Conservation (phyloP, 1,284 basidiomycete species). For the Pyrrhoderma lamaoense region DNA sequence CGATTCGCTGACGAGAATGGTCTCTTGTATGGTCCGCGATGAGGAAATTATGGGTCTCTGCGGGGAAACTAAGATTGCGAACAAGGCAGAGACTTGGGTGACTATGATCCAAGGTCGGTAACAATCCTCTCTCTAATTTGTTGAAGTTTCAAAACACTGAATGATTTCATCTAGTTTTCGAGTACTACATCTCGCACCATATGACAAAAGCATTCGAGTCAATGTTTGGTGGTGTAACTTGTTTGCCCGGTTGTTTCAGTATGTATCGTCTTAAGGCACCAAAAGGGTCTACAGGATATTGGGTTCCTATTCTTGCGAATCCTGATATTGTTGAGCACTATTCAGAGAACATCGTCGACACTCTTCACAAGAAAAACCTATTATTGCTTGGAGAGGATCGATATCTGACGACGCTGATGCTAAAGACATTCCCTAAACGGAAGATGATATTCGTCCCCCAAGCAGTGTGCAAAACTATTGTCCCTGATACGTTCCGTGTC, state of each 20-base stretch:
- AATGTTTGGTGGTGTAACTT: constrained; percentile 99
- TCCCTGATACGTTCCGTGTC: constrained; percentile 92
- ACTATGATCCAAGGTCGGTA: constrained; percentile 99
- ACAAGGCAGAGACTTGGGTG: constrained; percentile 96
- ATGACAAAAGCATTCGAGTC: constrained; percentile 99
- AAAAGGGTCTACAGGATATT: constrained; percentile 88
- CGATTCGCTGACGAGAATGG: constrained; percentile 87
- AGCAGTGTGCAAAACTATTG: constrained; percentile 96
- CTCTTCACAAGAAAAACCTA: constrained; percentile 98
- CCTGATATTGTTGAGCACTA: constrained; percentile 97
- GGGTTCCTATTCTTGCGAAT: constrained; percentile 97
- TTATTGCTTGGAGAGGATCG: constrained; percentile 98
- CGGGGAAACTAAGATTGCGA: constrained; percentile 98
- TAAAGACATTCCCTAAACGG: constrained; percentile 98
- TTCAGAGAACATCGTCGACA: constrained; percentile 96
- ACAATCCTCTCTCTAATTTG: constrained; percentile 25
- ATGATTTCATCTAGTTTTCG: constrained; percentile 63
- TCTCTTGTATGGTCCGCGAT: constrained; percentile 92
- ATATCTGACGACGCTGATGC: constrained; percentile 90
- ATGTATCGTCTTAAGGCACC: constrained; percentile 99
- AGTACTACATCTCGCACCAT: constrained; percentile 99
- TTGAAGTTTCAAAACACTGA: constrained; percentile 7
- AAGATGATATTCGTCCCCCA: constrained; percentile 99
- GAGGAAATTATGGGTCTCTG: constrained; percentile 98
- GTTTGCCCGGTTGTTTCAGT: constrained; percentile 97